These are phyloP conservation scores for Tolypocladium album DNA, from an alignment of 2,329 filamentous ascomycete genomes.

Conservation along the genomic window DNA sequence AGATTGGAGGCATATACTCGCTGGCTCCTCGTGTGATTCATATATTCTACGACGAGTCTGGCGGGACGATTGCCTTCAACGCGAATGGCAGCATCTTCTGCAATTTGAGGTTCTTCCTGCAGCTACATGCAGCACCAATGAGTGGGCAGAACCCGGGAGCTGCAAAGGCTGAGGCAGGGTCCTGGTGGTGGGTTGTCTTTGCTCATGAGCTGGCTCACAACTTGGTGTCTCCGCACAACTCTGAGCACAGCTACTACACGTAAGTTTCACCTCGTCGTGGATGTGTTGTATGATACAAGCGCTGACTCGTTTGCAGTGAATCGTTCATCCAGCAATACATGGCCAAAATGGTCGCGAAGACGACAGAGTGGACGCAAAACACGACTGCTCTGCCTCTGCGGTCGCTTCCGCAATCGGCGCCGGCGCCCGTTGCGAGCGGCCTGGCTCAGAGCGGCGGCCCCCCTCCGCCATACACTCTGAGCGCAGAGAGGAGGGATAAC, in stretches of 20 bases:
- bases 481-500: constrained; percentile 3
- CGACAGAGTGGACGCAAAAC: constrained; percentile 23
- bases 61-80: constrained; percentile 89
- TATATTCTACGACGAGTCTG: constrained; percentile 74
- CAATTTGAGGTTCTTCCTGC: constrained; percentile 78
- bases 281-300: too few species aligned
- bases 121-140: constrained; percentile 55
- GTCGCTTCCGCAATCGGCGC: constrained; percentile 2
- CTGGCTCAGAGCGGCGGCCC: constrained; percentile 5
- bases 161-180: constrained; percentile 55
- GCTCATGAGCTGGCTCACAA: constrained; percentile 97
- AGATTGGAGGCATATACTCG: constrained; percentile 62
- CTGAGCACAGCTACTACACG: constrained; percentile 76
- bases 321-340: constrained; percentile 73
- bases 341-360: constrained; percentile 51
- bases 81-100: constrained; percentile 79
- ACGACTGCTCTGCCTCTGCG: not conserved
- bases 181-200: constrained; percentile 93
- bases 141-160: constrained; percentile 21
- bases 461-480: constrained; percentile 12
- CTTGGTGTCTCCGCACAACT: constrained; percentile 65
- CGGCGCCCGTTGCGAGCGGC: constrained; percentile 1
- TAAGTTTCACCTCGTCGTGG: constrained; percentile 24
- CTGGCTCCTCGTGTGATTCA: constrained; percentile 61
- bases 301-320: constrained; percentile 36